phyloP scores from a whole-genome alignment of 208 protist genomes.

The Herpetomonas tarakana region DNA sequence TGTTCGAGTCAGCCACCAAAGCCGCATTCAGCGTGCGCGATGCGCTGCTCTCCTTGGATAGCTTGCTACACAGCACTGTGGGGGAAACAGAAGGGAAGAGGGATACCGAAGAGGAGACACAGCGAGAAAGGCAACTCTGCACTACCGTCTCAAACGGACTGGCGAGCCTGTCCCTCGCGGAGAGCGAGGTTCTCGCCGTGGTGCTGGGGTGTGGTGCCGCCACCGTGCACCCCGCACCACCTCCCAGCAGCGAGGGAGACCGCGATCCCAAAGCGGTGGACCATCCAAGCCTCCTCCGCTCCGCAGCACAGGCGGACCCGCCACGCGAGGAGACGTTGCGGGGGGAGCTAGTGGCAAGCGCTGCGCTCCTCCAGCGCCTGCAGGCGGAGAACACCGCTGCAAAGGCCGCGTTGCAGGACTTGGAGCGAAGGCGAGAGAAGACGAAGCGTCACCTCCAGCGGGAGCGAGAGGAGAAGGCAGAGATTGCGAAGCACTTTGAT shows the following conservation, averaged over 20 bases:
- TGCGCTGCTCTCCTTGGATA: too few relatives aligned
- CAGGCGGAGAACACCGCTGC: constrained; percentile 21
- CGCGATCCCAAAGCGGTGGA: not conserved
- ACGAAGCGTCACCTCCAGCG: constrained; percentile 2
- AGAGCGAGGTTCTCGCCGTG: constrained; percentile 16
- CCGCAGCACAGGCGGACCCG: not conserved
- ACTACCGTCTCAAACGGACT: constrained; percentile 16
- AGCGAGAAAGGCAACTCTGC: constrained; percentile 18
- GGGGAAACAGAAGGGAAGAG: too few relatives aligned
- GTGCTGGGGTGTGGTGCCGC: constrained; percentile 23
- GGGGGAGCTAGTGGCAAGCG: not conserved
- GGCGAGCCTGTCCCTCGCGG: constrained; percentile 15
- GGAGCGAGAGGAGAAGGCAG: constrained; percentile 15
- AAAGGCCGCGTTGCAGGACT: not conserved
- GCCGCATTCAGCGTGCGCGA: too few relatives aligned
- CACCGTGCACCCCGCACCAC: not conserved
- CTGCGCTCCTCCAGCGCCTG: not conserved
- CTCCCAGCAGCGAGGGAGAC: not conserved
- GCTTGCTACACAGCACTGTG: too few relatives aligned
- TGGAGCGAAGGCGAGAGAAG: not conserved
- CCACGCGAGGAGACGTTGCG: not conserved
- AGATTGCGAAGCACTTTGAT: constrained; percentile 30
- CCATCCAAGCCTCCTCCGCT: not conserved
- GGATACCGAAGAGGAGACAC: too few relatives aligned
- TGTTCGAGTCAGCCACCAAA: too few relatives aligned